Base-by-base conservation (phyloP, 208 protist genomes). In the Chromosphaera perkinsii region DNA sequence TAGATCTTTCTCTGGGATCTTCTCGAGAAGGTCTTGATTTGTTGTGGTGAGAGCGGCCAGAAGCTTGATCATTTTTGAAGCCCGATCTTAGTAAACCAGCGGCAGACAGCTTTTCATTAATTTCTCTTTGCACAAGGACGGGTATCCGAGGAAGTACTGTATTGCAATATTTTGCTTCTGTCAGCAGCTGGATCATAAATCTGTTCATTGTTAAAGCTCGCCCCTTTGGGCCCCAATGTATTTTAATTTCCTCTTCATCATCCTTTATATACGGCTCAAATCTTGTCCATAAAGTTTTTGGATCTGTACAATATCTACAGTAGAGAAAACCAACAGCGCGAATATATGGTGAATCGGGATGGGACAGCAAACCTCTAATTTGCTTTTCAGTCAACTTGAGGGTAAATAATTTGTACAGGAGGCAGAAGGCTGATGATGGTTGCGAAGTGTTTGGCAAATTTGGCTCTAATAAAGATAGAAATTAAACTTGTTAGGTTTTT, bases 361-460 rank as follows among this genome's bases (percentile, higher is more conserved):
- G 52, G 47, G 54, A 20, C 7, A 73, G n/a, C 3, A 73, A 39
- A 5, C 5, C 47, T 10, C n/a, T 17, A 1, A 73, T 7, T 51
- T 73, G 68, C 10, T 66, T 54, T 43, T 66, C 68, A 33, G 68
- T 73, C 26, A 73, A n/a, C 27, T 57, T 55, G 26, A 73, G 17
- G 22, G 58, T 66, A 51, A 57, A 73, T 5, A 73, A 31, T 27
- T 73, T 73, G 68, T 73, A 73, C 9, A 73, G 68, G 20, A 73
- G 45, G 35, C 68, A 73, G 31, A 66, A 73, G 2, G 68, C 56
- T 12, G 68, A 73, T 47, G 68, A 64, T 7, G 49, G 26, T 9
- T n/a, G 20, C 10, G 7, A 65, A 20, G 29, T 37, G n/a, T 51
- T 42, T 17, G 56, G 58, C 40, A 73, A 54, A 36, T 66, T 58